These are phyloP conservation scores for Xylaria acuta DNA, from an alignment of 495 filamentous ascomycete genomes.

Conservation along the genomic window DNA sequence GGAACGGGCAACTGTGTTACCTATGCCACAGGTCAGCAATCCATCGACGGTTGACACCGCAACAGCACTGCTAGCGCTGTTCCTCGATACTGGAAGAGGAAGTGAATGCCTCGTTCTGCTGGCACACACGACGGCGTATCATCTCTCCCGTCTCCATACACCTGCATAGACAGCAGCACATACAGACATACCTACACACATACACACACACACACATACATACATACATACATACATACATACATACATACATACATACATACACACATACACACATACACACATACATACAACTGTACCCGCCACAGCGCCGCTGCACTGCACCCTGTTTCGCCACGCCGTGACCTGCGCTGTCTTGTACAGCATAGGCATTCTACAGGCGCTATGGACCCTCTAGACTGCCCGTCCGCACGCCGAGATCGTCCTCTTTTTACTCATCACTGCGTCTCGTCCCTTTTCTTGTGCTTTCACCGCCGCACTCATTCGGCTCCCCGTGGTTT, in stretches of 20 bases:
- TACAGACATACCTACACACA: neutral
- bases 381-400: slow-evolving; percentile 5
- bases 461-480: slow-evolving; percentile 24
- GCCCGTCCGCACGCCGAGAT: slow-evolving; percentile 27
- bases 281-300: slow-evolving; percentile 6
- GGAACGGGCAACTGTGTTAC: slow-evolving; percentile 17
- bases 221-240: slow-evolving; percentile 6
- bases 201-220: slow-evolving; percentile 5
- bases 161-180: slow-evolving; percentile 24
- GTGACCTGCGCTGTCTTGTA: slow-evolving; percentile 23
- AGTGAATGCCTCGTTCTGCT: slow-evolving; percentile 27
- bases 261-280: slow-evolving; percentile 6
- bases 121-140: slow-evolving; percentile 27
- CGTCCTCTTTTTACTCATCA: neutral
- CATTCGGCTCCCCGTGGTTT: neutral
- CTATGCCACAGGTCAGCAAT: slow-evolving; percentile 28
- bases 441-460: neutral
- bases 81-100: slow-evolving; percentile 1
- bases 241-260: slow-evolving; percentile 6
- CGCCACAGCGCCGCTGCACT: slow-evolving; percentile 15
- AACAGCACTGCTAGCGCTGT: slow-evolving; percentile 13
- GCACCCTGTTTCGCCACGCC: slow-evolving; percentile 26
- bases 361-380: slow-evolving; percentile 1
- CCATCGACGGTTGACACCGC: slow-evolving; percentile 4
- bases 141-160: slow-evolving; percentile 15